Evolutionary conservation across 2,329 filamentous ascomycete genomes (phyloP).

Genomic region (Aquanectria penicillioides): DNA sequence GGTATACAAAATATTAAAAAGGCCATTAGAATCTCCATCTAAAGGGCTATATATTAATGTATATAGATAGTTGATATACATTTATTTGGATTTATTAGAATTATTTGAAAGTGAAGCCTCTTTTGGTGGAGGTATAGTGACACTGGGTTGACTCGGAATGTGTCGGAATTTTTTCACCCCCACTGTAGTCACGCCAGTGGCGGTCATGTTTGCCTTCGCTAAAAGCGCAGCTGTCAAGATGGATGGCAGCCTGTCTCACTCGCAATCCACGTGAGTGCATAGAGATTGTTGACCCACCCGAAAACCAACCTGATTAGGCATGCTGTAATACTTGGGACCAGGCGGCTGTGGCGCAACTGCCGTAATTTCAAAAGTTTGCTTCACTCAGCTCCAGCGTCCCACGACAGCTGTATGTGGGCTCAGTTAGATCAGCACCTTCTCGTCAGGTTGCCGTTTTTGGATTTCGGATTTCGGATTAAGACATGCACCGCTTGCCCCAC

Average conservation of each 20-base stretch:
- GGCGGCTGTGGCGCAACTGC: conserved; percentile 19
- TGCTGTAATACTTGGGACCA: not conserved
- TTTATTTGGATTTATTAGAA: too few relatives aligned
- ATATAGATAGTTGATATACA: too few relatives aligned
- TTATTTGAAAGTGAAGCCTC: too few relatives aligned
- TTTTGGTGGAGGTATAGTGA: too few relatives aligned
- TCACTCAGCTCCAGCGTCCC: not conserved
- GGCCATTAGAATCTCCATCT: too few relatives aligned
- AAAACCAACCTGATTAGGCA: not conserved
- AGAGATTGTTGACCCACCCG: conserved; percentile 11
- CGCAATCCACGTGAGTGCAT: conserved; percentile 31
- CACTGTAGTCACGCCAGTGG: conserved; percentile 25
- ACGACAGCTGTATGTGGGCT: not conserved
- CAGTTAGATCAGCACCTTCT: not conserved
- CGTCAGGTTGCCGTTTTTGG: not conserved
- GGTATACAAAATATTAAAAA: too few relatives aligned
- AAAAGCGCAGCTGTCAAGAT: conserved; percentile 37
- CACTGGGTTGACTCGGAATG: too few relatives aligned
- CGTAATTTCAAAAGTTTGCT: not conserved
- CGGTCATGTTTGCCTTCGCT: conserved; percentile 2
- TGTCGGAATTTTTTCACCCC: too few relatives aligned
- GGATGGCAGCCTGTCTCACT: conserved; percentile 41
- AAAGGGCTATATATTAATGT: too few relatives aligned
- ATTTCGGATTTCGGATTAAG: conserved; percentile 31
- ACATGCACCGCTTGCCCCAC: conserved; percentile 20